A percentile compares a stretch with the other conserved stretches of the same genome.
Evolutionary conservation across 2,329 filamentous ascomycete genomes (phyloP).

Genomic region (Colletotrichum sp.): DNA sequence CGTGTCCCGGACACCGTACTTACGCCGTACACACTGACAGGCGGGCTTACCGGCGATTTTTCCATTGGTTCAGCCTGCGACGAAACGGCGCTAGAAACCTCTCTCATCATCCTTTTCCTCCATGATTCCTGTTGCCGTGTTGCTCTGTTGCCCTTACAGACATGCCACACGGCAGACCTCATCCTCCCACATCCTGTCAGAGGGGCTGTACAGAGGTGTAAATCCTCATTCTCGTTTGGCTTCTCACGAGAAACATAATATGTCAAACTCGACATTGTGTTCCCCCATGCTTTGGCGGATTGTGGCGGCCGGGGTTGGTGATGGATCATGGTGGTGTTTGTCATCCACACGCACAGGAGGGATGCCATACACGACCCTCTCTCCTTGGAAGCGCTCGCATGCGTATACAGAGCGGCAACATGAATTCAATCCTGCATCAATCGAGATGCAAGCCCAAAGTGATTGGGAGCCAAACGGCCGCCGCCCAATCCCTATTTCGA

Average conservation of each 20-base stretch:
- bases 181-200: neutral
- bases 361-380: neutral
- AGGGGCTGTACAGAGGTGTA: neutral
- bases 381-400: neutral
- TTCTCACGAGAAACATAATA: neutral
- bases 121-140: neutral
- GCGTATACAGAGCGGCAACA: neutral
- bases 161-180: neutral
- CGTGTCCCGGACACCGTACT: neutral
- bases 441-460: neutral
- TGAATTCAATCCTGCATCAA: neutral
- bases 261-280: neutral
- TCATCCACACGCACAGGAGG: neutral
- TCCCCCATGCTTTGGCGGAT: neutral
- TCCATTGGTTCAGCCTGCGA: slow-evolving; percentile 2
- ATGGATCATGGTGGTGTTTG: neutral
- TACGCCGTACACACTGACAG: neutral
- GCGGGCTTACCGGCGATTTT: neutral
- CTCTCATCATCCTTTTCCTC: neutral
- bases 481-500: neutral
- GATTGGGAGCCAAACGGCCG: neutral
- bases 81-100: neutral
- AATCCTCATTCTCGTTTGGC: neutral
- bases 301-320: neutral
- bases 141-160: neutral